Percentiles rank a stretch among this genome's conserved stretches.
phyloP scores from a whole-genome alignment of 73 alveolate genomes.

The Tetrahymena malaccensis region DNA sequence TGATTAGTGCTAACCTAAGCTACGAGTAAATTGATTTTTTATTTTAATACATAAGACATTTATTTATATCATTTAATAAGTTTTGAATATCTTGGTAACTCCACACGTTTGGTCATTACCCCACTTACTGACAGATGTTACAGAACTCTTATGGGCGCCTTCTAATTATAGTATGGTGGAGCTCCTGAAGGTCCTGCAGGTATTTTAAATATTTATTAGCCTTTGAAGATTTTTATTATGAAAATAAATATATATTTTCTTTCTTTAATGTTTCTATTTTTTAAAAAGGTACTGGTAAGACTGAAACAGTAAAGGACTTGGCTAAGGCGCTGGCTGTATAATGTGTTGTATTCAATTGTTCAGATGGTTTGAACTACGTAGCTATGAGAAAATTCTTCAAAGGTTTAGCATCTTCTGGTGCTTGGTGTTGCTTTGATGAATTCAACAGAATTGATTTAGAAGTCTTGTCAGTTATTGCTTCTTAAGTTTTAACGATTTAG shows the following conservation, averaged over 20 bases:
- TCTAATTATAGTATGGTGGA: constrained; percentile 97
- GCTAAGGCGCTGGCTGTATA: constrained; percentile 98
- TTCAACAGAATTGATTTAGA: constrained; percentile 98
- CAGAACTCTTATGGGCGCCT: constrained; percentile 98
- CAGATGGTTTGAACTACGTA: constrained; percentile 91
- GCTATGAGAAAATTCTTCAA: constrained; percentile 99
- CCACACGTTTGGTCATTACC: constrained; percentile 92
- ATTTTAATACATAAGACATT: constrained; percentile 69
- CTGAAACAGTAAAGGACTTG: constrained; percentile 96
- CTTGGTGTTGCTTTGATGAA: constrained; percentile 99
- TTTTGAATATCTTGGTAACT: constrained; percentile 97
- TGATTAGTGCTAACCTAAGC: constrained; percentile 27
- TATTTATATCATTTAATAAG: constrained; percentile 71
- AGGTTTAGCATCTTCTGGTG: constrained; percentile 98
- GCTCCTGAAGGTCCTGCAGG: constrained; percentile 99
- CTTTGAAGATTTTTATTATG: neutral
- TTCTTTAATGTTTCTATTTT: neutral
- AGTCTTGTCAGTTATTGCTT: constrained; percentile 98
- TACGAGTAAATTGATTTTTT: constrained; percentile 6
- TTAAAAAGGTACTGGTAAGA: constrained; percentile 52
- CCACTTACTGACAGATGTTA: constrained; percentile 99
- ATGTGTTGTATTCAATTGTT: constrained; percentile 99
- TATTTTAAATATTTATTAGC: neutral
- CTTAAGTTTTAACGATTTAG: constrained; percentile 86
- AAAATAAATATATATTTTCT: neutral